phyloP scores from a whole-genome alignment of 805 yeast species.

The Wickerhamomyces subpelliculosus region DNA sequence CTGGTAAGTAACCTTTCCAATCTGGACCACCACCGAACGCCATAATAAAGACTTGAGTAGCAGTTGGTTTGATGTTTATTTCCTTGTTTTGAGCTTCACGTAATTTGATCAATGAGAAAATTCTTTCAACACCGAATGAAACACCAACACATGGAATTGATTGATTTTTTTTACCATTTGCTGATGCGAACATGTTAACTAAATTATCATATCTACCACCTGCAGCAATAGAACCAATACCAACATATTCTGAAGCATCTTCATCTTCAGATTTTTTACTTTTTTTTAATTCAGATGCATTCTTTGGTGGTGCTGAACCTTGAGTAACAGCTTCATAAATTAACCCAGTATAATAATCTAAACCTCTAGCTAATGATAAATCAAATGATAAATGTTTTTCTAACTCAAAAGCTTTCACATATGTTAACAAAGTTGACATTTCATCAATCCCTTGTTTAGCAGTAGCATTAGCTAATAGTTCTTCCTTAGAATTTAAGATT shows the following conservation, averaged over 20 bases:
- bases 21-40: slow-evolving; percentile 98
- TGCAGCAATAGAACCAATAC: slow-evolving; percentile 97
- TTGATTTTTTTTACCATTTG: slow-evolving; percentile 68
- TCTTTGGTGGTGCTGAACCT: slow-evolving; percentile 91
- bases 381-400: slow-evolving; percentile 70
- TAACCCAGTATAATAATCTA: slow-evolving; percentile 95
- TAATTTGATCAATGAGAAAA: slow-evolving; percentile 83
- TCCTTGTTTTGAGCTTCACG: slow-evolving; percentile 53
- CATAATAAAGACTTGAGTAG: slow-evolving; percentile 93
- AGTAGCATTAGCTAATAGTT: slow-evolving; percentile 53
- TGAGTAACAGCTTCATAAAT: slow-evolving; percentile 95
- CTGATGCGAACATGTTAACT: slow-evolving; percentile 90
- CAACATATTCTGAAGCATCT: slow-evolving; percentile 94
- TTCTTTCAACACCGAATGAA: slow-evolving; percentile 94
- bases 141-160: slow-evolving; percentile 96
- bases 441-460: slow-evolving; percentile 81
- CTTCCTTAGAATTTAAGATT: slow-evolving; percentile 48
- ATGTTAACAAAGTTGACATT: slow-evolving; percentile 66
- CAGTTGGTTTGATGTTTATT: slow-evolving; percentile 58
- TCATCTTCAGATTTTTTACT: slow-evolving; percentile 52
- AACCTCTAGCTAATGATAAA: slow-evolving; percentile 92
- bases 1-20: slow-evolving; percentile 88
- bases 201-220: slow-evolving; percentile 97
- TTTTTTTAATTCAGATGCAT: slow-evolving; percentile 61
- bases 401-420: slow-evolving; percentile 78